These are phyloP conservation scores for Tritrichomonas musculus DNA, from an alignment of 208 protist species.

Conservation along the genomic window DNA sequence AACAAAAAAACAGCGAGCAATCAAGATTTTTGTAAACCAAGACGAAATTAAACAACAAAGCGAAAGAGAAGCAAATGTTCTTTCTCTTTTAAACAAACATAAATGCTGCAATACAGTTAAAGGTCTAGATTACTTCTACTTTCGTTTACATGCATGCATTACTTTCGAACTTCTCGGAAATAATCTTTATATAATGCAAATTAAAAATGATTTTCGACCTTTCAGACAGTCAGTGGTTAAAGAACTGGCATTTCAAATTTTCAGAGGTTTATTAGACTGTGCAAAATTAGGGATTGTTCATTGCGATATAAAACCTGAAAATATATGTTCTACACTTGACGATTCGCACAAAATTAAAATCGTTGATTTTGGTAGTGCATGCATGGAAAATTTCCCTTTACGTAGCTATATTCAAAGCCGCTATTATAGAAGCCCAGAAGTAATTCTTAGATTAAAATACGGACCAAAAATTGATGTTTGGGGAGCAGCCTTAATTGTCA, in stretches of 20 bases:
- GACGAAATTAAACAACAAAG: constrained; percentile 51
- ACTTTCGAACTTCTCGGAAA: constrained; percentile 52
- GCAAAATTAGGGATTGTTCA: constrained; percentile 34
- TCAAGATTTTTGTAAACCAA: constrained; percentile 59
- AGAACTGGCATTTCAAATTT: constrained; percentile 45
- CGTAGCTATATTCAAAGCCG: constrained; percentile 85
- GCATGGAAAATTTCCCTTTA: no score
- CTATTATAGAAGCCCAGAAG: constrained; percentile 80
- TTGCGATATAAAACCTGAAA: no score
- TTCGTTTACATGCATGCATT: constrained; percentile 49
- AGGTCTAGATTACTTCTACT: constrained; percentile 41
- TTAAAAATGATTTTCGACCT: constrained; percentile 40
- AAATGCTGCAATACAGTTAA: neutral
- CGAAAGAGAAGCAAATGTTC: constrained; percentile 43
- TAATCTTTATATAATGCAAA: constrained; percentile 51
- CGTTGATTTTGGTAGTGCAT: no score
- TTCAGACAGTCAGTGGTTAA: constrained; percentile 45
- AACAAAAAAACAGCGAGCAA: constrained; percentile 56
- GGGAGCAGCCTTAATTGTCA: constrained; percentile 91
- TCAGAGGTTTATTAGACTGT: constrained; percentile 40
- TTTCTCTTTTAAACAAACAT: constrained; percentile 29
- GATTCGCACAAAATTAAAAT: no score
- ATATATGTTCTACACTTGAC: no score
- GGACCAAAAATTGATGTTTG: constrained; percentile 70
- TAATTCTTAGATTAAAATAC: constrained; percentile 51